Base-by-base conservation (phyloP, 2,329 filamentous ascomycete species). In the Knufia fluminis region DNA sequence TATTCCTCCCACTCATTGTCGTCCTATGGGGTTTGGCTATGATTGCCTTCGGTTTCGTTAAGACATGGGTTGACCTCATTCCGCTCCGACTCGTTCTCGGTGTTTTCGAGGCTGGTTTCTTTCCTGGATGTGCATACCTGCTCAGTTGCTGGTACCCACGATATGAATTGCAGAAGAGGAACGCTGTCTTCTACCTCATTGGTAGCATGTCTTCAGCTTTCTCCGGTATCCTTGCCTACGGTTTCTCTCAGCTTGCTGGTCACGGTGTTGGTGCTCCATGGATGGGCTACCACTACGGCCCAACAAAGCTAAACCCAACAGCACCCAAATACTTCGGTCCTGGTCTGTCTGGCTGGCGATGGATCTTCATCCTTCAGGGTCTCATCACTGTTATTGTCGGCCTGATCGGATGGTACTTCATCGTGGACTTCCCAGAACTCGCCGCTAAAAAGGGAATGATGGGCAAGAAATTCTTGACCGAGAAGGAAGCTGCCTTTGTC, bases 131-230 rank as follows among this genome's bases (percentile, higher is more conserved):
- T 45, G 80, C 85, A 0, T 87, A 86, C 60, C 68, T 87, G 4
- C 73, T 88, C n/a, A 82, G 78, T 52, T 85, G 80, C 31, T 88
- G 82, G 82, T 86, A 85, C 60, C 82, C 80, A 0, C 56, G 57
- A 31, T 59, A 58, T 28, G 57, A 59, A 28, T 52, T 59, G 10
- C 57, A 68, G 32, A 62, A 64, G 55, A 63, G 68, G 22, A 68
- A 68, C 56, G 64, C 69, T 1, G 58, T 71, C 14, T 77, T 76
- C 63, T 76, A 75, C 54, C 62, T 73, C 32, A 71, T 74, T 48
- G 73, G 71, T 36, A 68, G 65, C 40, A 64, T 76, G 44, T 68
- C 71, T 0, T 70, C 69, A 16, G 73, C 73, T 0, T 66, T 74
- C 50, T 65, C 69, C 8, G 71, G 72, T 52, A 71, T 75, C 44